Conservation (phyloP, 176 grass and related monocot genomes). For the Musa troglodytarum region DNA sequence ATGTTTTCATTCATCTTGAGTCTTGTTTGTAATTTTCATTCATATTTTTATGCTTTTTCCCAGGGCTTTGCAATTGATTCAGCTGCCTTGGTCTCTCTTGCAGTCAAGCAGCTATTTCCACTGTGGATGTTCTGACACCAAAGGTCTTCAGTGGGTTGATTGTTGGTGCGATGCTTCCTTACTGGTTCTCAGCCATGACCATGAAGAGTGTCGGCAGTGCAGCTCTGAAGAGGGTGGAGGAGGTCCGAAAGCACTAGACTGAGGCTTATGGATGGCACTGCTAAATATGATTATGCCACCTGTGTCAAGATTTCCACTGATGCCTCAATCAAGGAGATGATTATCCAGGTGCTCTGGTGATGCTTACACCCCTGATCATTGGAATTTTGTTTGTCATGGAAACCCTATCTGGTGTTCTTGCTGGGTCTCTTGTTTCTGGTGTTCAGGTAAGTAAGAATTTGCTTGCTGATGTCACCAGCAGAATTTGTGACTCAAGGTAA, state of each 20-base stretch:
- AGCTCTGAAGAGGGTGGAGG: slow-evolving; percentile 44
- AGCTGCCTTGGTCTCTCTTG: slow-evolving; percentile 37
- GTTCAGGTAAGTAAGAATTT: slow-evolving; percentile 13
- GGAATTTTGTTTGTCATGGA: slow-evolving; percentile 39
- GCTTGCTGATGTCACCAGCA: background rate
- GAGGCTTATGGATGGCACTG: slow-evolving; percentile 27
- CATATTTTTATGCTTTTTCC: background rate
- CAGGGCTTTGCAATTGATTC: slow-evolving; percentile 44
- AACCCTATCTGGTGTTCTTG: slow-evolving; percentile 42
- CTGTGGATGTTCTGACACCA: slow-evolving; percentile 26
- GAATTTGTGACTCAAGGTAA: background rate
- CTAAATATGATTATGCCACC: slow-evolving; percentile 32
- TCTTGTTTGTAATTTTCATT: background rate
- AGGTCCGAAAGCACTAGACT: slow-evolving; percentile 35
- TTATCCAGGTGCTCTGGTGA: slow-evolving; percentile 46
- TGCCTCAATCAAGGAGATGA: slow-evolving; percentile 42
- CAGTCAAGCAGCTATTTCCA: slow-evolving; percentile 29
- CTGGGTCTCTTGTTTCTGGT: slow-evolving; percentile 36
- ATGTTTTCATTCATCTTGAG: too few relatives aligned
- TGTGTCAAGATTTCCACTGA: slow-evolving; percentile 48
- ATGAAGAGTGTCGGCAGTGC: slow-evolving; percentile 42
- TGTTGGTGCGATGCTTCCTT: slow-evolving; percentile 43
- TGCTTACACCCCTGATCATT: slow-evolving; percentile 40
- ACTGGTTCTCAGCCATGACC: slow-evolving; percentile 62
- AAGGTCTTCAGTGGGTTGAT: slow-evolving; percentile 37